A percentile compares a stretch with the other conserved stretches of the same genome.
Conservation (phyloP, 306 rosid genomes). For the Medicago lupulina region DNA sequence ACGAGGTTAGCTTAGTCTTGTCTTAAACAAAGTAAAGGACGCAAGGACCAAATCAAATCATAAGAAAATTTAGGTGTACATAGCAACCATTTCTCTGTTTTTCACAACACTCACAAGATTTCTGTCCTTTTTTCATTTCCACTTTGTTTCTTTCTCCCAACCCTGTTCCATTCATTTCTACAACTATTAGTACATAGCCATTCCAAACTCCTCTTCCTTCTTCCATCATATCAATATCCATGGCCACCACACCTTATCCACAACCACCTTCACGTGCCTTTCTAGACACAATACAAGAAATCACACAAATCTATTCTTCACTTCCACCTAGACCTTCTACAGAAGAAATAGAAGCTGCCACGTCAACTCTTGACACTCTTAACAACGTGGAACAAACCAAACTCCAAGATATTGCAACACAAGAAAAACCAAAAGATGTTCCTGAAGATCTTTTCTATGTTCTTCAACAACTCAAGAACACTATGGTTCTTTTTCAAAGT, state of each 20-base stretch:
- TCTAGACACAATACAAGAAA: conserved; percentile 62
- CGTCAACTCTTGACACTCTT: conserved; percentile 60
- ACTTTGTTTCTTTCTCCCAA: conserved; percentile 3
- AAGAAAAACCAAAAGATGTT: conserved; percentile 48
- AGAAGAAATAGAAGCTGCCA: conserved; percentile 84
- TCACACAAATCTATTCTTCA: conserved; percentile 65
- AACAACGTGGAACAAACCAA: conserved; percentile 64
- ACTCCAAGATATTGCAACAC: conserved; percentile 64
- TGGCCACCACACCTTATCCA: conserved; percentile 55
- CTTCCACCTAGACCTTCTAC: conserved; percentile 86
- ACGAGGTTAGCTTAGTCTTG: too few relatives aligned
- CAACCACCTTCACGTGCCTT: conserved; percentile 52
- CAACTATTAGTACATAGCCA: not conserved
- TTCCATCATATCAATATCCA: conserved; percentile 30
- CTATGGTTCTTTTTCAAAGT: conserved; percentile 62
- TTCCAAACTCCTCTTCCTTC: not conserved
- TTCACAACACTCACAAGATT: not conserved
- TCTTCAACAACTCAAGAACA: conserved; percentile 62
- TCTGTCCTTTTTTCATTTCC: not conserved
- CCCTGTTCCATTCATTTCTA: not conserved
- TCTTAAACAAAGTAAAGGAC: not conserved
- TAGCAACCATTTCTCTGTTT: conserved; percentile 4
- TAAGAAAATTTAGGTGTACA: not conserved
- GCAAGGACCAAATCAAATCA: not conserved
- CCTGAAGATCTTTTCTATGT: conserved; percentile 70